These are phyloP conservation scores for Rachicladosporium sp. DNA, from an alignment of 2,329 filamentous ascomycete genomes.

Conservation along the genomic window DNA sequence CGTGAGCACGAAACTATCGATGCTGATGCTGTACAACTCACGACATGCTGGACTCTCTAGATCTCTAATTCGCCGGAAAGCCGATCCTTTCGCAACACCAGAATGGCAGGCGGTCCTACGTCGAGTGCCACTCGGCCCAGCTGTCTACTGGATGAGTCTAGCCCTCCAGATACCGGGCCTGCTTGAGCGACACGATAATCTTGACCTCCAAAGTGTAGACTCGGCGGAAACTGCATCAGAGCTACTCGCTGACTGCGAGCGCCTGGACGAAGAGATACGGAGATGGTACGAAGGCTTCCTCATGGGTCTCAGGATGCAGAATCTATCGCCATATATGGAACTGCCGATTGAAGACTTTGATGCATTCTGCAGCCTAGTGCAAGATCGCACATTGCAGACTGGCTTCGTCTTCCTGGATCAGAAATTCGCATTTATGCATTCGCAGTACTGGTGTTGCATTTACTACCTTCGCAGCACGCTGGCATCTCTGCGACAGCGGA, in stretches of 20 bases:
- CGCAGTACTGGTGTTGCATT: neutral
- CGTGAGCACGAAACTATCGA: slow-evolving; percentile 13
- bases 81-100: slow-evolving; percentile 14
- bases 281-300: neutral
- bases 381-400: too few relatives aligned
- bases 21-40: slow-evolving; percentile 18
- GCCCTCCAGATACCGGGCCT: slow-evolving; percentile 19
- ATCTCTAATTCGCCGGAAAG: slow-evolving; percentile 16
- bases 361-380: too few relatives aligned
- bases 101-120: slow-evolving; percentile 16
- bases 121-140: neutral
- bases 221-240: neutral
- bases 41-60: slow-evolving; percentile 15
- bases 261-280: neutral
- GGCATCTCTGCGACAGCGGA: neutral
- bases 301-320: too few relatives aligned
- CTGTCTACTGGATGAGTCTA: slow-evolving; percentile 7
- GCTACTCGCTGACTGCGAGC: neutral
- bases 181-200: slow-evolving; percentile 14
- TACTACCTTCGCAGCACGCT: slow-evolving; percentile 1
- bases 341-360: too few relatives aligned
- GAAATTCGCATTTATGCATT: neutral
- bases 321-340: too few relatives aligned
- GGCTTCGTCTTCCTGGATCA: too few relatives aligned
- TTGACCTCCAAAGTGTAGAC: slow-evolving; percentile 5